These are phyloP conservation scores for Ceratocystis harringtonii DNA, from an alignment of 2,329 filamentous ascomycete genomes.

Conservation along the genomic window DNA sequence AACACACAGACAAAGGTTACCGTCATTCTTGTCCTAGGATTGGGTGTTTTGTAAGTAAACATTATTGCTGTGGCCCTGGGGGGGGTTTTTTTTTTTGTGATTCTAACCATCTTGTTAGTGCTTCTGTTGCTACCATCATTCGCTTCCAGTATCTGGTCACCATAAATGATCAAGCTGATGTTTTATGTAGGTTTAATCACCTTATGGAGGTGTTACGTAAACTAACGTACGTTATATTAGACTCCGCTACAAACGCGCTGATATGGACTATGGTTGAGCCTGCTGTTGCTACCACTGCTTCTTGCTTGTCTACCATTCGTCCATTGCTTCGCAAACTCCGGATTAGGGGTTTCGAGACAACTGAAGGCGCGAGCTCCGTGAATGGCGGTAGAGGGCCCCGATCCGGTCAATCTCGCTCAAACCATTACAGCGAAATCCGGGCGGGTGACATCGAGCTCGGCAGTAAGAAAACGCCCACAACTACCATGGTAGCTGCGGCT, in stretches of 20 bases:
- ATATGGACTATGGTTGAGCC: conserved; percentile 44
- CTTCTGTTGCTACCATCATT: conserved; percentile 39
- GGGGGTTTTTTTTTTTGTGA: too few relatives aligned
- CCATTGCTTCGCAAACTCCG: conserved; percentile 36
- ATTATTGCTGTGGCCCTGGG: neutral
- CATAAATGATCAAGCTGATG: conserved; percentile 31
- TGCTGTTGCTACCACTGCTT: conserved; percentile 39
- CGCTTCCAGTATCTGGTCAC: conserved; percentile 34
- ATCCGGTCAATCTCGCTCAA: conserved; percentile 23
- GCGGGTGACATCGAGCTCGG: conserved; percentile 13
- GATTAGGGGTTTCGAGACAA: conserved; percentile 31
- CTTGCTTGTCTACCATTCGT: conserved; percentile 39
- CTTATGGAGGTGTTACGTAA: neutral
- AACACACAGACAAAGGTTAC: conserved; percentile 36
- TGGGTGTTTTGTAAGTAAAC: conserved; percentile 35
- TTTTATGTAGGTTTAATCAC: conserved; percentile 30
- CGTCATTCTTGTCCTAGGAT: conserved; percentile 33
- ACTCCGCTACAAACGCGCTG: conserved; percentile 36
- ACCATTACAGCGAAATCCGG: conserved; percentile 13
- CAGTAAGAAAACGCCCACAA: conserved; percentile 10
- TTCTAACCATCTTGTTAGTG: conserved; percentile 24
- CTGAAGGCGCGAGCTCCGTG: conserved; percentile 10
- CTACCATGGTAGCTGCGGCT: conserved; percentile 11
- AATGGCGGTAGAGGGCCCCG: conserved; percentile 17
- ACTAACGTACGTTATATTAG: conserved; percentile 18